These are phyloP conservation scores for Pelargonium australe DNA, from an alignment of 441 rosid genomes.

Conservation along the genomic window DNA sequence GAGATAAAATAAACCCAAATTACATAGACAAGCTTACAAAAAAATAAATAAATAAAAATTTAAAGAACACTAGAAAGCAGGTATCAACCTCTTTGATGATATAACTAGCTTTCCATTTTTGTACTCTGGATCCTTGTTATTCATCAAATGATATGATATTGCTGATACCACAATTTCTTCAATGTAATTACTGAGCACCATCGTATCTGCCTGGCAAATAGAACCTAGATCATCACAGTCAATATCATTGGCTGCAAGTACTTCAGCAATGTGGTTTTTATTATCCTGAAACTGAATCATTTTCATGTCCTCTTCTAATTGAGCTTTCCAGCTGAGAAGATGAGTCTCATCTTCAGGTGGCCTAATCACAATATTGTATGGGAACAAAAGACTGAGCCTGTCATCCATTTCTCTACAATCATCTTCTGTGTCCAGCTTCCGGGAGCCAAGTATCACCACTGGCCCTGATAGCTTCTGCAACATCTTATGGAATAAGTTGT, in stretches of 20 bases:
- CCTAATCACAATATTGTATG: slow-evolving; percentile 69
- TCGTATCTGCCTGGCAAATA: slow-evolving; percentile 73
- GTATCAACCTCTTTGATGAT: slow-evolving; percentile 43
- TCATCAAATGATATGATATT: slow-evolving; percentile 77
- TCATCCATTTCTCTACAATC: slow-evolving; percentile 59
- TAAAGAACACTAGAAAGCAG: background rate
- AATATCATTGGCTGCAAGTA: slow-evolving; percentile 77
- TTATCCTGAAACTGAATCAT: slow-evolving; percentile 76
- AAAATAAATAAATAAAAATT: background rate
- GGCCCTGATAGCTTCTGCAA: slow-evolving; percentile 67
- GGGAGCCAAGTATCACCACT: slow-evolving; percentile 78
- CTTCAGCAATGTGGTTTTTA: slow-evolving; percentile 86
- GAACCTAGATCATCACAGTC: slow-evolving; percentile 79
- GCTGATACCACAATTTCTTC: slow-evolving; percentile 91
- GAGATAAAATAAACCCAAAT: no score
- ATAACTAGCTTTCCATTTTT: slow-evolving; percentile 89
- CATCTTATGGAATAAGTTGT: slow-evolving; percentile 53
- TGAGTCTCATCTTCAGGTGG: slow-evolving; percentile 79
- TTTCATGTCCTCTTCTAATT: slow-evolving; percentile 89
- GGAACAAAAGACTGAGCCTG: slow-evolving; percentile 55
- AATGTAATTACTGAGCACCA: slow-evolving; percentile 62
- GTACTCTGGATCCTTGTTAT: slow-evolving; percentile 74
- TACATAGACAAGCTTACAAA: background rate
- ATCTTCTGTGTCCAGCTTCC: slow-evolving; percentile 56
- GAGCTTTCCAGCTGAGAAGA: slow-evolving; percentile 74